Evolutionary conservation across 345 rosid genomes (phyloP).

Genomic region (Nephelium lappaceum): DNA sequence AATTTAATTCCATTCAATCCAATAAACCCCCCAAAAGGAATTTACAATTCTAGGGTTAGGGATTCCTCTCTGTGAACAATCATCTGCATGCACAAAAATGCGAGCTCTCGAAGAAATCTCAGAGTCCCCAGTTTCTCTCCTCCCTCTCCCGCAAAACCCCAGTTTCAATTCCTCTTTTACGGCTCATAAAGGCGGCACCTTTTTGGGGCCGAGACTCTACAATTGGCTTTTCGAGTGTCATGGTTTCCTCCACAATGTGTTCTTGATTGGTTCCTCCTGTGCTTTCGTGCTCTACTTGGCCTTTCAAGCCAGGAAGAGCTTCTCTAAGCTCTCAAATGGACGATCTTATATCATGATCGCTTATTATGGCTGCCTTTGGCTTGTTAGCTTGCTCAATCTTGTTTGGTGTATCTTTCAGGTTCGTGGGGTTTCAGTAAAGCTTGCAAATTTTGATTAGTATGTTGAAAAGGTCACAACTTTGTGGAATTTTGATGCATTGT

Average conservation of each 20-base stretch:
- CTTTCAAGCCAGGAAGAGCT: constrained; percentile 70
- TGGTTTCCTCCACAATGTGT: constrained; percentile 73
- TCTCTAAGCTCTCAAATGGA: constrained; percentile 67
- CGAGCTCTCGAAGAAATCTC: constrained; percentile 27
- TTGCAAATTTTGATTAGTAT: not conserved
- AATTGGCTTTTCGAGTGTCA: constrained; percentile 80
- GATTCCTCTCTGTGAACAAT: not conserved
- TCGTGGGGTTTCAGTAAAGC: constrained; percentile 17
- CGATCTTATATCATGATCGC: constrained; percentile 85
- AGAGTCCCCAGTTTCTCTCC: constrained; percentile 30
- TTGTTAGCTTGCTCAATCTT: constrained; percentile 88
- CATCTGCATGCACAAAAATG: constrained; percentile 24
- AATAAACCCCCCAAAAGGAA: not conserved
- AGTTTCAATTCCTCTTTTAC: constrained; percentile 19
- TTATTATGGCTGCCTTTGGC: constrained; percentile 83
- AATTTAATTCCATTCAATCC: not conserved
- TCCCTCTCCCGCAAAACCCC: constrained; percentile 40
- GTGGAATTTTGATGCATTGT: not conserved
- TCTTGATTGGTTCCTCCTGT: constrained; percentile 57
- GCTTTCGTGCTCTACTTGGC: constrained; percentile 67
- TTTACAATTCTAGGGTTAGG: not conserved
- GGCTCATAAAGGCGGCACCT: constrained; percentile 27
- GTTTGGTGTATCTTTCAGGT: constrained; percentile 89
- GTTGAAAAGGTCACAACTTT: not conserved
- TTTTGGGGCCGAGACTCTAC: constrained; percentile 28